Base-by-base conservation (phyloP, 2,329 filamentous ascomycete species). In the Niveomyces coronatus region DNA sequence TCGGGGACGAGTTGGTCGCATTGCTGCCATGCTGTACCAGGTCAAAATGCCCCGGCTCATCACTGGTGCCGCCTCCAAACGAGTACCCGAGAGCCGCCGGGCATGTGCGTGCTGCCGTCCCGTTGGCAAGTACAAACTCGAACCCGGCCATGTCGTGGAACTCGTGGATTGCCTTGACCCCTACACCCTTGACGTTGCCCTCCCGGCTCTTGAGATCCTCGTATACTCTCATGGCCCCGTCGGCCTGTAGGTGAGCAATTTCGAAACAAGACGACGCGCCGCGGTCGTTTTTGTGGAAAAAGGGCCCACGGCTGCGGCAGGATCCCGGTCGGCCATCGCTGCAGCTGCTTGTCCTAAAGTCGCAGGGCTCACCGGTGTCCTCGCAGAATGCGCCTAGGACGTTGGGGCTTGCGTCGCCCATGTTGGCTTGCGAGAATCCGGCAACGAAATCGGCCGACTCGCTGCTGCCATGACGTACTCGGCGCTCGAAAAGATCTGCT, bases 321-420 rank as follows among this genome's bases (percentile, higher is more conserved):
- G 68, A 62, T 46, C 84, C 71, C 11, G 70, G 77, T 50, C 68
- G 77, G 20, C 80, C 79, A 38, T 77, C 71, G 37, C 61, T 59
- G 50, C 88, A 95, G 2, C 86, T 88, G 56, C 84, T 91, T 47
- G 87, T 85, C 45, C 84, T 70, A 49, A 81, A 76, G 46, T 71
- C 76, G 58, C 83, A 88, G 52, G 70, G 63, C 47, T 74, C 58
- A 10, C 79, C 80, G 2, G 82, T 76, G 56, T 88, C 86, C 51
- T 94, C 85, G 48, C 88, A 94, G 65, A 78, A 91, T 4, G 86
- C 84, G 3, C 87, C 88, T 1, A 85, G 67, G 0, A 84, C 73
- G 50, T 94, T 94, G 9, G 88, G 88, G 2, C 80, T 83, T 1
- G 85, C 91, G 51, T 95, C 88, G 17, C 87, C 88, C 37, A 94